Base-by-base conservation (phyloP, 1,284 basidiomycete genomes). In the Mycosarcoma maydis region DNA sequence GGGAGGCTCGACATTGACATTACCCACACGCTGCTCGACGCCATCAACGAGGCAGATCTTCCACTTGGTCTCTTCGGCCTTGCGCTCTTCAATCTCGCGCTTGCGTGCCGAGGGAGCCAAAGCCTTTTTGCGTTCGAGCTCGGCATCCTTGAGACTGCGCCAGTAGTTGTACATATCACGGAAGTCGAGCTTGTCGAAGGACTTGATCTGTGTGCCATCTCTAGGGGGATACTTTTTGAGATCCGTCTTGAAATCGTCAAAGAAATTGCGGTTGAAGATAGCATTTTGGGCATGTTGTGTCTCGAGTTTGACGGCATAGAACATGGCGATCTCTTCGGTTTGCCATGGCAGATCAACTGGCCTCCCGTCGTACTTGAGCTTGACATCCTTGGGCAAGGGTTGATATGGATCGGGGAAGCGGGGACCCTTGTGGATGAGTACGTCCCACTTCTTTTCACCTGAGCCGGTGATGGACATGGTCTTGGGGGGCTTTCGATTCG, bases 1-100 rank as follows among this genome's bases (percentile, higher is more conserved):
- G 17, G 96, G 96, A 80, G 96, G 96, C 86, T 99, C 96, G 45
- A 98, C 90, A 72, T 94, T 88, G 86, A 98, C 98, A 85, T 98
- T 98, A 53, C 96, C 96, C 48, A 97, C 89, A 83, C 96, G 97
- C 85, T 99, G 96, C 83, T 94, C 94, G 50, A 94, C 88, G 20
- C 94, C 95, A 78, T 99, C 94, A 38, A 99, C 88, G 14, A 90
- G 77, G 82, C 95, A 98, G 32, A 87, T 87, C 39, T 88, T 89
- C 83, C 93, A 98, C 64, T 90, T 90, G 43, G 87, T 88, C 83
- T 98, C 96, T 52, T 90, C 88, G 53, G 94, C 92, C 83, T 90
- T 94, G 53, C 87, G 87, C 67, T 90, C 90, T 85, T 97, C 97
- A 39, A 89, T 82, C 73, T 91, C 90, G 11, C 88, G 76, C 52